These are phyloP conservation scores for Boechera stricta DNA, from an alignment of 345 rosid genomes.

Conservation along the genomic window DNA sequence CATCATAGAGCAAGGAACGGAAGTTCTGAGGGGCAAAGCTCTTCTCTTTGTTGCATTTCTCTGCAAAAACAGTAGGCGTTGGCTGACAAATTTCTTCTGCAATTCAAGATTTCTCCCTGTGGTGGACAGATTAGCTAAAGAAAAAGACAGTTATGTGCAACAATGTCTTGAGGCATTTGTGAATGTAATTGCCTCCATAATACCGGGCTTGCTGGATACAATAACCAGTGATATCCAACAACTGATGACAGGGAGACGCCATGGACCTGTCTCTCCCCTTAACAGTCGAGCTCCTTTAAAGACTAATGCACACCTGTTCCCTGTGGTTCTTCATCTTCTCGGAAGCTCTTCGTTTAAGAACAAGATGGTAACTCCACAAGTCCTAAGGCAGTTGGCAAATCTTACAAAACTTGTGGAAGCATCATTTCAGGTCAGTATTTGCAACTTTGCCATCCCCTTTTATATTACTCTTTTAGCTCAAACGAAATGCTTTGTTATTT, in stretches of 20 bases:
- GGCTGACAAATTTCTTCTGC: slow-evolving; percentile 86
- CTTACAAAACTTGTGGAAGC: slow-evolving; percentile 77
- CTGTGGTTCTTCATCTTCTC: slow-evolving; percentile 90
- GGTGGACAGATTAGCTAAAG: slow-evolving; percentile 87
- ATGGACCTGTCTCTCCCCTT: slow-evolving; percentile 69
- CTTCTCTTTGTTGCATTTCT: slow-evolving; percentile 84
- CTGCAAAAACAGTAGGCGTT: slow-evolving; percentile 82
- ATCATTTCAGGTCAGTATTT: slow-evolving; percentile 77
- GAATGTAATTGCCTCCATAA: slow-evolving; percentile 64
- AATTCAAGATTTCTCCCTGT: slow-evolving; percentile 74
- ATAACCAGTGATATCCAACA: slow-evolving; percentile 84
- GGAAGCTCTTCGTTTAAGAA: slow-evolving; percentile 79
- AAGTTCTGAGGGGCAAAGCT: slow-evolving; percentile 80
- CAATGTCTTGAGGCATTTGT: slow-evolving; percentile 78
- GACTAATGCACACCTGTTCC: slow-evolving; percentile 72
- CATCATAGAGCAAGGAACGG: slow-evolving; percentile 88
- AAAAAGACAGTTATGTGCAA: slow-evolving; percentile 78
- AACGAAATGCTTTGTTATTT: neutral
- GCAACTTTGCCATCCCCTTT: slow-evolving; percentile 18
- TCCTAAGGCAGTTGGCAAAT: slow-evolving; percentile 82
- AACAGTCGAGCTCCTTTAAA: slow-evolving; percentile 67
- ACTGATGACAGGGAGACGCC: slow-evolving; percentile 85
- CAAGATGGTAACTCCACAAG: slow-evolving; percentile 69
- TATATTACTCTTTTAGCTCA: neutral
- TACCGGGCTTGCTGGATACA: slow-evolving; percentile 74